Percentiles rank a stretch among this genome's conserved stretches.
Conservation (phyloP, 2,329 filamentous ascomycete species). For the Fusarium torreyae region DNA sequence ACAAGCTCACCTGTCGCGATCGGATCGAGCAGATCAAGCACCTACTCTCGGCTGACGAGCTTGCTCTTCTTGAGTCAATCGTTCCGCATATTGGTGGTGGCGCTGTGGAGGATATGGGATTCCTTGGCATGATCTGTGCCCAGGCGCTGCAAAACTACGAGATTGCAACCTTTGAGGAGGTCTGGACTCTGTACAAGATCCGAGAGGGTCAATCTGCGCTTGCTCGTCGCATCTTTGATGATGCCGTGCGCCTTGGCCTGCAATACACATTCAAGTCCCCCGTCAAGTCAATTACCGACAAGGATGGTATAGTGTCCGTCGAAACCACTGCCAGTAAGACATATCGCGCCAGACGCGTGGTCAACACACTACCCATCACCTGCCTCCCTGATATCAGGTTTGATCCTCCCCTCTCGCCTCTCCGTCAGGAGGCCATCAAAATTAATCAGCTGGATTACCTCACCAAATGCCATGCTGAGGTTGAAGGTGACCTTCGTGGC, state of each 20-base stretch:
- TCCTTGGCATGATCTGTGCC: background rate
- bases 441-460: constrained; percentile 36
- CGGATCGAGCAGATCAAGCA: too few species aligned
- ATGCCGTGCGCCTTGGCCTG: constrained; percentile 6
- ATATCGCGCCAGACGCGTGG: constrained; percentile 24
- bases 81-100: too few species aligned
- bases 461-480: constrained; percentile 41
- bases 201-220: constrained; percentile 22
- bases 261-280: too few species aligned
- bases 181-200: constrained; percentile 29
- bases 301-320: constrained; percentile 7
- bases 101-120: too few species aligned
- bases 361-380: constrained; percentile 26
- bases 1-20: too few species aligned
- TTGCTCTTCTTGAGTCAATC: too few species aligned
- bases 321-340: background rate
- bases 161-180: constrained; percentile 14
- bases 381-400: constrained; percentile 37
- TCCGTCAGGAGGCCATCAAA: constrained; percentile 37
- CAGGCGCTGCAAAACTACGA: constrained; percentile 18
- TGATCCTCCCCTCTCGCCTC: constrained; percentile 37
- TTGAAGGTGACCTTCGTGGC: constrained; percentile 11
- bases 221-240: constrained; percentile 24
- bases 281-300: too few species aligned
- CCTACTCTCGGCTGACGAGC: too few species aligned